phyloP scores from a whole-genome alignment of 441 rosid species.

The Eutrema salsugineum region DNA sequence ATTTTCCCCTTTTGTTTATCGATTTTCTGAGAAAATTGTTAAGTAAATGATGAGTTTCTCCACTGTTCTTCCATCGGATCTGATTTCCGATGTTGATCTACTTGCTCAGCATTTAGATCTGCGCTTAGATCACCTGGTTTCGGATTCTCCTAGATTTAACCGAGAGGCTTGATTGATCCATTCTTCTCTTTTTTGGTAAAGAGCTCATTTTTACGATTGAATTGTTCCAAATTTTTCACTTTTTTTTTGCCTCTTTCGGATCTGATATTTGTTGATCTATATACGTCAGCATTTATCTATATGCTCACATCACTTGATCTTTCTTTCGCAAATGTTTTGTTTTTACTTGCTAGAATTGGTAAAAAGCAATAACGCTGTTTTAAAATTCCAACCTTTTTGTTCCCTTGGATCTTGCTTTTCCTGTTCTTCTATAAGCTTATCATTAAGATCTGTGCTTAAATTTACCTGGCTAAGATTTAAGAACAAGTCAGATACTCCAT shows the following conservation, averaged over 20 bases:
- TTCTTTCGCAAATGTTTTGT: neutral
- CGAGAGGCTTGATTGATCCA: neutral
- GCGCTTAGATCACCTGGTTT: neutral
- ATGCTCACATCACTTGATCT: conserved; percentile 17
- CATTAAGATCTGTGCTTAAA: conserved; percentile 2
- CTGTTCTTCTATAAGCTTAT: neutral
- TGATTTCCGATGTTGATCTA: neutral
- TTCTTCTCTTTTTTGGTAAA: neutral
- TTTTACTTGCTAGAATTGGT: neutral
- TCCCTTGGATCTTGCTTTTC: conserved; percentile 1
- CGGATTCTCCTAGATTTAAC: neutral
- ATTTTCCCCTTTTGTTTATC: neutral
- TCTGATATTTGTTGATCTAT: conserved; percentile 5
- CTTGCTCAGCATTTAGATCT: conserved; percentile 21
- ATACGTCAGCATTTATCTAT: conserved; percentile 6
- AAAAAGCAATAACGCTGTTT: neutral
- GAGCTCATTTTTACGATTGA: neutral
- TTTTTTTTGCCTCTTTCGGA: neutral
- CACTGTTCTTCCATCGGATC: conserved; percentile 17
- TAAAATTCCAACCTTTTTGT: neutral
- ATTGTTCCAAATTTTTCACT: neutral
- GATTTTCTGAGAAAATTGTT: neutral
- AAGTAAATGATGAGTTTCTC: neutral
- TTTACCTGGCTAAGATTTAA: neutral
- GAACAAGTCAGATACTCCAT: neutral